These are phyloP conservation scores for Murraya paniculata DNA, from an alignment of 345 rosid genomes.

Conservation along the genomic window DNA sequence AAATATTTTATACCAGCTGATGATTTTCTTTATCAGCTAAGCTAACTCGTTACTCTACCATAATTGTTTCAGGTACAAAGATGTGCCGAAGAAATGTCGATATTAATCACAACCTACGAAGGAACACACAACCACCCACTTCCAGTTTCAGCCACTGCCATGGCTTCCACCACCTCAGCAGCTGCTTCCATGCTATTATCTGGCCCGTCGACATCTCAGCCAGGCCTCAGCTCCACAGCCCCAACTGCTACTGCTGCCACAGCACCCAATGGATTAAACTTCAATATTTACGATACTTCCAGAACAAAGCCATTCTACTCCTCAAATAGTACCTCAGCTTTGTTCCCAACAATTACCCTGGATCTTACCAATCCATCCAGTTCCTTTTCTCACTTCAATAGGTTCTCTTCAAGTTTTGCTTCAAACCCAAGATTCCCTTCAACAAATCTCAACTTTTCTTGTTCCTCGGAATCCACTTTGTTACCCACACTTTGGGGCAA, in stretches of 20 bases:
- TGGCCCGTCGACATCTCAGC: conserved; percentile 54
- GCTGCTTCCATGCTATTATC: conserved; percentile 81
- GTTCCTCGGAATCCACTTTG: conserved; percentile 40
- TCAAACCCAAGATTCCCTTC: conserved; percentile 43
- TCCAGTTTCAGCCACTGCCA: conserved; percentile 68
- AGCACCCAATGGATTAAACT: conserved; percentile 42
- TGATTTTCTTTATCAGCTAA: background rate
- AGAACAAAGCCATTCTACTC: conserved; percentile 44
- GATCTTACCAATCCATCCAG: conserved; percentile 65
- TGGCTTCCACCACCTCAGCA: conserved; percentile 85
- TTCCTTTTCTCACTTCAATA: conserved; percentile 37
- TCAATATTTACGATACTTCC: conserved; percentile 47
- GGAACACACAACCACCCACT: conserved; percentile 76
- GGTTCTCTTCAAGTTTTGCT: conserved; percentile 33
- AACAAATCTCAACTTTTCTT: conserved; percentile 49
- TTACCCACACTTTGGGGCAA: conserved; percentile 53
- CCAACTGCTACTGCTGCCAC: conserved; percentile 23
- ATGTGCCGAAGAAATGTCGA: conserved; percentile 68
- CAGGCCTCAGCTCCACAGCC: conserved; percentile 15
- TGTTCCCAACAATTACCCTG: conserved; percentile 74
- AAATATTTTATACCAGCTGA: no score
- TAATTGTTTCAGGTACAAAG: conserved; percentile 58
- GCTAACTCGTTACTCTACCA: background rate
- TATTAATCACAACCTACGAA: conserved; percentile 75
- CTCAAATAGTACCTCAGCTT: conserved; percentile 35